Percentiles rank a stretch among this genome's conserved stretches.
Evolutionary conservation across 495 filamentous ascomycete genomes (phyloP).

Genomic region (Usnea hakonensis): DNA sequence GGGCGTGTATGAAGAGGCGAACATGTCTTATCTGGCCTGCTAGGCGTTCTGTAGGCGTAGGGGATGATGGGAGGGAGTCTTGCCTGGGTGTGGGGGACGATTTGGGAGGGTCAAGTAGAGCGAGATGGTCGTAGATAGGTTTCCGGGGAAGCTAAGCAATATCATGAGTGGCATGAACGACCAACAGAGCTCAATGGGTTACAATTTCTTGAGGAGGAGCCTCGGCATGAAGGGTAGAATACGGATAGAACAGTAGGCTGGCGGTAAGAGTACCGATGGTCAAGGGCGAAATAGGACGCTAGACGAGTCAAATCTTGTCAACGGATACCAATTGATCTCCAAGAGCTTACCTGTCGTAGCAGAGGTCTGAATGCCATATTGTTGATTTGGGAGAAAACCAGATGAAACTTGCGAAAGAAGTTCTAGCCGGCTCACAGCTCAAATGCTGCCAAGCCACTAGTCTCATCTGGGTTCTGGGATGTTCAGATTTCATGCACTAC

Average conservation of each 20-base stretch:
- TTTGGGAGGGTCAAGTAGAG: slow-evolving; percentile 33
- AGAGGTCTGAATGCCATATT: slow-evolving; percentile 42
- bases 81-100: slow-evolving; percentile 29
- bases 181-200: neutral
- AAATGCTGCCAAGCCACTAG: too few relatives aligned
- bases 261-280: slow-evolving; percentile 47
- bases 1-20: slow-evolving; percentile 72
- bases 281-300: slow-evolving; percentile 52
- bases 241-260: slow-evolving; percentile 47
- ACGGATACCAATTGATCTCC: neutral
- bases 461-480: too few relatives aligned
- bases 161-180: slow-evolving; percentile 10
- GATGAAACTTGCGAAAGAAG: neutral
- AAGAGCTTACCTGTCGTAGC: slow-evolving; percentile 36
- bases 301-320: slow-evolving; percentile 17
- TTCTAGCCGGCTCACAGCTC: too few relatives aligned
- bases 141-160: slow-evolving; percentile 50
- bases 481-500: too few relatives aligned
- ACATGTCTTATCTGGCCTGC: slow-evolving; percentile 71
- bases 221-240: slow-evolving; percentile 50
- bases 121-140: slow-evolving; percentile 79
- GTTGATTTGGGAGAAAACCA: neutral
- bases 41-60: slow-evolving; percentile 85
- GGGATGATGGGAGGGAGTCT: slow-evolving; percentile 35
- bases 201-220: slow-evolving; percentile 36